Evolutionary conservation across 1,284 basidiomycete genomes (phyloP).

Genomic region (Ganoderma multipileum): DNA sequence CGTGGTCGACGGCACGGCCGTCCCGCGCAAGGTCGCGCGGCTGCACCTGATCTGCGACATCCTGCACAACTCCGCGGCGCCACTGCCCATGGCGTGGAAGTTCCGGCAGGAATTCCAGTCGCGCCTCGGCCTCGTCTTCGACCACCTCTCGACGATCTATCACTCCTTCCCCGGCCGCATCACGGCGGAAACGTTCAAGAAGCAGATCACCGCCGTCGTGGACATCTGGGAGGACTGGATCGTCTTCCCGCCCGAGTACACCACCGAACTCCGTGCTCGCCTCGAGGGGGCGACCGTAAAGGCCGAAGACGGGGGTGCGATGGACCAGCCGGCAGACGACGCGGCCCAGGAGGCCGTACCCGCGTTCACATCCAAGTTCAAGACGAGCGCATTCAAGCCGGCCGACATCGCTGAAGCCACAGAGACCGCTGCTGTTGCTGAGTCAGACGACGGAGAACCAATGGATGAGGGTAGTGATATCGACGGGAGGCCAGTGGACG

Average conservation of each 20-base stretch:
- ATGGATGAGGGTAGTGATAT: constrained; percentile 56
- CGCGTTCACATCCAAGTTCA: constrained; percentile 70
- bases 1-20: constrained; percentile 86
- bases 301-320: constrained; percentile 28
- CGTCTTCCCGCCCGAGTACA: constrained; percentile 87
- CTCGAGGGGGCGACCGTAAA: constrained; percentile 67
- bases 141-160: constrained; percentile 92
- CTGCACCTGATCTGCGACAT: constrained; percentile 97
- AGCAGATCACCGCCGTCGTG: constrained; percentile 84
- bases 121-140: constrained; percentile 87
- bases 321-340: constrained; percentile 39
- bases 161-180: constrained; percentile 92
- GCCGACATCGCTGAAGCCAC: constrained; percentile 49
- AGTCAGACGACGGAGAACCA: constrained; percentile 54
- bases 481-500: constrained; percentile 48
- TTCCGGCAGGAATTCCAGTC: constrained; percentile 92
- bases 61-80: constrained; percentile 92
- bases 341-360: constrained; percentile 39
- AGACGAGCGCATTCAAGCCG: constrained; percentile 77
- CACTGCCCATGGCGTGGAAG: constrained; percentile 92
- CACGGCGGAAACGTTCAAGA: constrained; percentile 93
- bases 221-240: constrained; percentile 98
- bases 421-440: constrained; percentile 40
- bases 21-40: constrained; percentile 95
- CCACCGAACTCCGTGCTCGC: constrained; percentile 70